These are phyloP conservation scores for Monilinia polystroma DNA, from an alignment of 2,329 filamentous ascomycete species.

Conservation along the genomic window DNA sequence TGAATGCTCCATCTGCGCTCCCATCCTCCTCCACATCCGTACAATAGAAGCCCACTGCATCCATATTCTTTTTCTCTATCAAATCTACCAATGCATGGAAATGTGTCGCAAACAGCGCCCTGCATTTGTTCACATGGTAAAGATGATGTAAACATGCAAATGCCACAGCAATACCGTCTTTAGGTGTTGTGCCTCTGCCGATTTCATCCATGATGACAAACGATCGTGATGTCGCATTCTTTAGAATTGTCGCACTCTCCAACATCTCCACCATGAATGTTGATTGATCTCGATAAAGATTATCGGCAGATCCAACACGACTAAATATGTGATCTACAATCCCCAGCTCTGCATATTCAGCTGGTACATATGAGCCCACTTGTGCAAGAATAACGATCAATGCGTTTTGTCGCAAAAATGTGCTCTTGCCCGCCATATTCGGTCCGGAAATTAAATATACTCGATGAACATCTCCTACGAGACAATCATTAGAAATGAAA, in stretches of 20 bases:
- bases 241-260: constrained; percentile 88
- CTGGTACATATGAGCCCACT: constrained; percentile 88
- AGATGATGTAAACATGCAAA: constrained; percentile 87
- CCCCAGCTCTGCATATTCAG: constrained; percentile 79
- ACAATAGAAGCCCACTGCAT: constrained; percentile 60
- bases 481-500: constrained; percentile 85
- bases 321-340: constrained; percentile 96
- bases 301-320: constrained; percentile 89
- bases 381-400: constrained; percentile 92
- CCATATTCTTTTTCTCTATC: constrained; percentile 54
- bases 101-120: constrained; percentile 90
- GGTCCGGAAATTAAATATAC: constrained; percentile 73
- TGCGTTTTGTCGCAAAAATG: constrained; percentile 92
- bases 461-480: constrained; percentile 67
- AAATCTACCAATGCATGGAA: constrained; percentile 85
- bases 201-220: constrained; percentile 99
- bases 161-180: constrained; percentile 86
- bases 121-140: constrained; percentile 71
- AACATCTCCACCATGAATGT: constrained; percentile 99
- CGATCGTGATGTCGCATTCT: constrained; percentile 75
- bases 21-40: constrained; percentile 80
- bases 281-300: constrained; percentile 90
- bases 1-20: constrained; percentile 56
- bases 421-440: constrained; percentile 99
- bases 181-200: constrained; percentile 87